Evolutionary conservation across 2,329 filamentous ascomycete genomes (phyloP).

Genomic region (Fusarium mundagurra): DNA sequence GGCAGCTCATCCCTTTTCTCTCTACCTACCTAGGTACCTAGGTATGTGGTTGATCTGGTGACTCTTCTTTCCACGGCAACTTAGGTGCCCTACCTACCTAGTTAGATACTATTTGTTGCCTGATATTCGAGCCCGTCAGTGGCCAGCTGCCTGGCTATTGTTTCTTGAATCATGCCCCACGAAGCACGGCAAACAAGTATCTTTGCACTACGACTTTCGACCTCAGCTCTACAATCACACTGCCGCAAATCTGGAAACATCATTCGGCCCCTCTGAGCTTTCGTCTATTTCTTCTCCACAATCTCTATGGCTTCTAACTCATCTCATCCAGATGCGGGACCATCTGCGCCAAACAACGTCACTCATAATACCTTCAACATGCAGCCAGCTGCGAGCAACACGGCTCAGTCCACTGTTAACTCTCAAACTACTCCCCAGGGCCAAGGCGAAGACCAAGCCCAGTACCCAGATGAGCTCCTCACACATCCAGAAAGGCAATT

Average conservation of each 20-base stretch:
- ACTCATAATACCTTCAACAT: neutral
- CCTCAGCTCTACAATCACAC: neutral
- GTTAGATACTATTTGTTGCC: neutral
- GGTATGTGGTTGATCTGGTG: neutral
- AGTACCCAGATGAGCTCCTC: neutral
- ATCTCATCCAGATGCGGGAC: neutral
- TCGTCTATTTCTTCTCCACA: neutral
- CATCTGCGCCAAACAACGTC: neutral
- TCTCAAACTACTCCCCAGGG: neutral
- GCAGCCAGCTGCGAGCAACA: neutral
- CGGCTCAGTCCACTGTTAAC: neutral
- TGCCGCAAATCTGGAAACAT: neutral
- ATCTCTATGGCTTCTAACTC: constrained; percentile 9
- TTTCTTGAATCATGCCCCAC: neutral
- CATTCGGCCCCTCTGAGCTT: too few species aligned
- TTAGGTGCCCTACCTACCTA: neutral
- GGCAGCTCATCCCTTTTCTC: neutral
- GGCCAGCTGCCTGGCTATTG: neutral
- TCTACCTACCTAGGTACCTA: neutral
- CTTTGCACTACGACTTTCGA: neutral
- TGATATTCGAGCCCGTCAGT: neutral
- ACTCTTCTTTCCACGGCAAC: neutral
- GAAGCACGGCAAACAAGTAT: neutral
- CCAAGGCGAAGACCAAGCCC: neutral
- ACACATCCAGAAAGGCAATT: constrained; percentile 4